Base-by-base conservation (phyloP, 2,329 filamentous ascomycete species). In the Fusarium fracticaudum region DNA sequence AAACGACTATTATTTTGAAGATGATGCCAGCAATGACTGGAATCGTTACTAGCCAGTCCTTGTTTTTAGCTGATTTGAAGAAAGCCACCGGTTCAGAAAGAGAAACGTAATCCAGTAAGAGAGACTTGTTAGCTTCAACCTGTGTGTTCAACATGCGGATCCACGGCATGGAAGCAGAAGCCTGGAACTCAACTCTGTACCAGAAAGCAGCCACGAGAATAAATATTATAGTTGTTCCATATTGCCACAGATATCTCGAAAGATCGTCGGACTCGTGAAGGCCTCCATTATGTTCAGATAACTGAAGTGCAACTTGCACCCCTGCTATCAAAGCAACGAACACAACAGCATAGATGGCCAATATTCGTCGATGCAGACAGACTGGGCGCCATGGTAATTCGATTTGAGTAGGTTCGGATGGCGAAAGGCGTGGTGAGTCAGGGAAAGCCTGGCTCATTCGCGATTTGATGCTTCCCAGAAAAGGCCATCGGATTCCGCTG, bases 91-190 rank as follows among this genome's bases (percentile, higher is more conserved):
- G 79, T 35, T 80, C 78, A 17, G 76, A 69, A 66, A 80, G 77
- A 40, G 81, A 80, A 20, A 79, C 63, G 24, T 83, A 83, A 69
- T 85, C 84, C 26, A 85, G 73, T 45, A 85, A 70, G 41, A 85
- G 68, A 22, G 81, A 82, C 60, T 76, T 76, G 50, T 82, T 77
- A 18, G 78, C 77, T 33, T 76, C 71, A 11, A 74, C 71, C 15
- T 82, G 75, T 4, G 73, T 79, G 24, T 78, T 77, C 11, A 79
- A 72, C 70, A 85, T 74, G 5, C 80, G 80, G 7, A 80, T 67
- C 84, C 84, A 85, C 3, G 84, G 84, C 40, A 83, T 83, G 2
- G 78, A 74, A 15, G 77, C 71, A 45, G 81, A 82, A n/a, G 81
- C 76, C 65, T 85, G 84, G 60, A 81, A 83, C 54, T 85, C 84